A percentile compares a stretch with the other conserved stretches of the same genome.
These are phyloP conservation scores for Epichloe festucae DNA, from an alignment of 2,329 filamentous ascomycete species.

Conservation along the genomic window DNA sequence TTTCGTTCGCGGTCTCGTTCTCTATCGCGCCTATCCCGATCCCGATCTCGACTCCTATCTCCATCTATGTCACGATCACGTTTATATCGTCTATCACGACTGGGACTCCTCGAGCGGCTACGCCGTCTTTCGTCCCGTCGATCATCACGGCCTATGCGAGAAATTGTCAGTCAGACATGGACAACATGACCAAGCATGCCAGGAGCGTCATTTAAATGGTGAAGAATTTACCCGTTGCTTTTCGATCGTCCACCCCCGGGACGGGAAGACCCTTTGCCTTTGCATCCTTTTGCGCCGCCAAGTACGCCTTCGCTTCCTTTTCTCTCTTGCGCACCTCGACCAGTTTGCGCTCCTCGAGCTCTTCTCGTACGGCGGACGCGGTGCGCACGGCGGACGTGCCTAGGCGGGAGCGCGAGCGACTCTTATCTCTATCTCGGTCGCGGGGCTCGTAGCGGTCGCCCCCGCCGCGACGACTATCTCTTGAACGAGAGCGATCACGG, in stretches of 20 bases:
- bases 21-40: slow-evolving; percentile 17
- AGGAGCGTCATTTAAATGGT: too few relatives aligned
- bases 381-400: slow-evolving; percentile 23
- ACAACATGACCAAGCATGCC: too few relatives aligned
- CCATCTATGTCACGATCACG: slow-evolving; percentile 16
- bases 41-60: slow-evolving; percentile 23
- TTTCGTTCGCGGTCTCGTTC: slow-evolving; percentile 23
- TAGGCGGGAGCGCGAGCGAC: slow-evolving; percentile 31
- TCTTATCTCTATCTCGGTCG: slow-evolving; percentile 19
- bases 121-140: slow-evolving; percentile 26
- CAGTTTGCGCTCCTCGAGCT: slow-evolving; percentile 44
- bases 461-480: slow-evolving; percentile 11
- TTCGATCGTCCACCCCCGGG: slow-evolving; percentile 43
- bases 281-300: slow-evolving; percentile 48
- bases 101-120: slow-evolving; percentile 20
- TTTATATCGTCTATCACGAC: slow-evolving; percentile 19
- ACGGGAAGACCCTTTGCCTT: slow-evolving; percentile 44
- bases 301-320: slow-evolving; percentile 50
- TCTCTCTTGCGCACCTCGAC: slow-evolving; percentile 49
- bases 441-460: slow-evolving; percentile 9
- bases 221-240: slow-evolving; percentile 5
- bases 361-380: slow-evolving; percentile 30
- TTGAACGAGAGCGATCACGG: slow-evolving; percentile 11
- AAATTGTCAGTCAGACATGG: background rate
- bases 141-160: background rate